These are phyloP conservation scores for Xerocomus brunneocitrinus DNA, from an alignment of 768 basidiomycete species.

Conservation along the genomic window DNA sequence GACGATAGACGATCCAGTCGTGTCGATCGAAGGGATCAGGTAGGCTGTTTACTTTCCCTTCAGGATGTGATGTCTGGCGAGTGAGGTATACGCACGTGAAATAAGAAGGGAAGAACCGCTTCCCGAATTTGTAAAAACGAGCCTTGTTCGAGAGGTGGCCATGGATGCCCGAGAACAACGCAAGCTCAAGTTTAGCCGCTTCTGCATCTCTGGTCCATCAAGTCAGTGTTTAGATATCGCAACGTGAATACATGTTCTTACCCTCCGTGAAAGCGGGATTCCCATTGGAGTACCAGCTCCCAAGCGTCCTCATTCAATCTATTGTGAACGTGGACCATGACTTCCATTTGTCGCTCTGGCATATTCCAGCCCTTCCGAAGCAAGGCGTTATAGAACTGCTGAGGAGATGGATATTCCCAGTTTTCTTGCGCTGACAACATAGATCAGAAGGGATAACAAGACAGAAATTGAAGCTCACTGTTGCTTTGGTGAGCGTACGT, in stretches of 20 bases:
- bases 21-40: constrained; percentile 14
- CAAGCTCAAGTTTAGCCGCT: constrained; percentile 6
- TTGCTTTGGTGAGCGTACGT: constrained; percentile 10
- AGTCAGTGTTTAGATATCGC: not conserved
- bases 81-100: constrained; percentile 1
- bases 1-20: constrained; percentile 13
- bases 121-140: constrained; percentile 3
- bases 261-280: constrained; percentile 15
- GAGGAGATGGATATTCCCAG: constrained; percentile 12
- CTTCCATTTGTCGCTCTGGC: constrained; percentile 1
- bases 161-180: constrained; percentile 12
- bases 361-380: constrained; percentile 8
- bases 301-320: constrained; percentile 10
- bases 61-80: not conserved
- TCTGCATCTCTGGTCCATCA: not conserved
- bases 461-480: not conserved
- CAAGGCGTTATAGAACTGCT: constrained; percentile 13
- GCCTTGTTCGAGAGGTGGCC: constrained; percentile 14
- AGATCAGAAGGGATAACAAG: not conserved
- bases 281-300: constrained; percentile 8
- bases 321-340: constrained; percentile 9
- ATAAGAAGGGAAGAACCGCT: constrained; percentile 2
- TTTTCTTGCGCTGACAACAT: constrained; percentile 4
- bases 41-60: not conserved
- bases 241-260: not conserved